Percentiles rank a stretch among this genome's conserved stretches.
Evolutionary conservation across 176 grass and related monocot genomes (phyloP).

Genomic region (sorghum (Sorghum bicolor)): Sorghum_bicolor_NCBIv3 NC_012871.2:68811001-68811500

Average conservation of each 20-base stretch:
- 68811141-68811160: background rate
- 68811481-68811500: background rate
- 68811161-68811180: background rate
- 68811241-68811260: slow-evolving; percentile 26
- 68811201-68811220: background rate
- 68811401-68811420: too few relatives aligned
- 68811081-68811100: slow-evolving; percentile 5
- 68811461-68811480: background rate
- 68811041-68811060: slow-evolving; percentile 73
- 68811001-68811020: background rate
- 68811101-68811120: background rate
- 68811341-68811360: background rate
- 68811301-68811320: background rate
- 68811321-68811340: slow-evolving; percentile 13
- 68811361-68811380: background rate
- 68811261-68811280: slow-evolving; percentile 24
- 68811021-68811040: slow-evolving; percentile 46
- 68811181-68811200: background rate
- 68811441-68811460: background rate
- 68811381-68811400: background rate
- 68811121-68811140: background rate
- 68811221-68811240: slow-evolving; percentile 27
- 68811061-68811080: background rate
- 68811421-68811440: background rate
- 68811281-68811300: slow-evolving; percentile 6